These are phyloP conservation scores for Teunomyces atbi DNA, from an alignment of 805 yeast species.

Conservation along the genomic window DNA sequence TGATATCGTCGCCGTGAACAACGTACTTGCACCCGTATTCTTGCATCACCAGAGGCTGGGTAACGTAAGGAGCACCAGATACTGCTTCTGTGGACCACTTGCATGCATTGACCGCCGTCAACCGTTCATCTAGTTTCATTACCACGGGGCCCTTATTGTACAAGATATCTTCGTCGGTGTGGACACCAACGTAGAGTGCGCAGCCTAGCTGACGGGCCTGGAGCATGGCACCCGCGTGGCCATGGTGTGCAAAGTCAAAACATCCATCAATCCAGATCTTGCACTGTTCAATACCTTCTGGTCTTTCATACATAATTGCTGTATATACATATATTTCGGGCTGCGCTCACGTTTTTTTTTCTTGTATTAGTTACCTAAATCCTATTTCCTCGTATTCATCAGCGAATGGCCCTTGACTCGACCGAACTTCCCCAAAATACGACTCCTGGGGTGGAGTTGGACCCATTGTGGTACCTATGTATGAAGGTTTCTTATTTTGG, in stretches of 20 bases:
- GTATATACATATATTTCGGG: neutral
- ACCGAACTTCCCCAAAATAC: neutral
- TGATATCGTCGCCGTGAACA: constrained; percentile 98
- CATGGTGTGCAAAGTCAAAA: constrained; percentile 97
- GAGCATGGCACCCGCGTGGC: constrained; percentile 92
- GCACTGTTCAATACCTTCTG: constrained; percentile 41
- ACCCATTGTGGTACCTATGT: constrained; percentile 2
- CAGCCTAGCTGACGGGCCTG: constrained; percentile 86
- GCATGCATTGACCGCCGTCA: constrained; percentile 83
- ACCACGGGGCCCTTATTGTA: constrained; percentile 92
- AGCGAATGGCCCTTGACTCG: neutral
- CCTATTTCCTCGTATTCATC: neutral
- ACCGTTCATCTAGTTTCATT: constrained; percentile 77
- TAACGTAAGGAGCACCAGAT: constrained; percentile 87
- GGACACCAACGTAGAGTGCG: constrained; percentile 83
- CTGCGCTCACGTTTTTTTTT: neutral
- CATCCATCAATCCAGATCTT: constrained; percentile 97
- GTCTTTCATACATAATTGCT: constrained; percentile 35
- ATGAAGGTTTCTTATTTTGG: constrained; percentile 9
- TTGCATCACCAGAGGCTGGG: constrained; percentile 80
- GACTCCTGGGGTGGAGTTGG: neutral
- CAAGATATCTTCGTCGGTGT: constrained; percentile 82
- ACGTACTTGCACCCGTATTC: constrained; percentile 76
- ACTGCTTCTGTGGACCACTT: constrained; percentile 80
- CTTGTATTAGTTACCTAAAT: neutral